Conservation (phyloP, 2,329 filamentous ascomycete species). For the Pyrenophora seminiperda region DNA sequence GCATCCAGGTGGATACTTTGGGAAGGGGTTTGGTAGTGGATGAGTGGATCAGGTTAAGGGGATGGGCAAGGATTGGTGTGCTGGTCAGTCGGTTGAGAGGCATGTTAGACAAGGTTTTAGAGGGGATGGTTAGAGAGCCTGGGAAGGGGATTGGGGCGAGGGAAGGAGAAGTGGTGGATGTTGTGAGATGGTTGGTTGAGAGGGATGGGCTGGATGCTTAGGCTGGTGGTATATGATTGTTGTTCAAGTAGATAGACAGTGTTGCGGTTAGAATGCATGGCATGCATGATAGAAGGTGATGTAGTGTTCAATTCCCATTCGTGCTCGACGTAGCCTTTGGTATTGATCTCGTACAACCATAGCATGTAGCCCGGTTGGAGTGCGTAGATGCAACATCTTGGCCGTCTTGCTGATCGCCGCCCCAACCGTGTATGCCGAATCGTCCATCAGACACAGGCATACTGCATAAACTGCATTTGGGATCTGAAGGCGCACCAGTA, state of each 20-base stretch:
- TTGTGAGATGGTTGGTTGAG: slow-evolving; percentile 82
- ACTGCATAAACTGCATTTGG: slow-evolving; percentile 69
- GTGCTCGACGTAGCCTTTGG: slow-evolving; percentile 15
- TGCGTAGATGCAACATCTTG: slow-evolving; percentile 30
- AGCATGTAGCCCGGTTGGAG: slow-evolving; percentile 59
- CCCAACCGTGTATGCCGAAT: slow-evolving; percentile 65
- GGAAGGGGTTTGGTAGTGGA: slow-evolving; percentile 88
- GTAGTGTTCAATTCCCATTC: slow-evolving; percentile 4
- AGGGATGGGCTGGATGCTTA: slow-evolving; percentile 78
- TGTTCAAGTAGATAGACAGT: not conserved
- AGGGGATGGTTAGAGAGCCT: slow-evolving; percentile 78
- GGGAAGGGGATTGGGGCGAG: slow-evolving; percentile 57
- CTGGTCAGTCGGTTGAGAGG: slow-evolving; percentile 79
- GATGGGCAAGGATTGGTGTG: slow-evolving; percentile 95
- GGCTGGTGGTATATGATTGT: not conserved
- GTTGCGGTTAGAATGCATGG: no score
- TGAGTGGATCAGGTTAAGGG: slow-evolving; percentile 83
- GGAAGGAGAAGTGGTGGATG: slow-evolving; percentile 69
- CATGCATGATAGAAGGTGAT: no score
- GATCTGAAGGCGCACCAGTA: slow-evolving; percentile 30
- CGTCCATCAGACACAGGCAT: slow-evolving; percentile 68
- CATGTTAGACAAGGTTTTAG: slow-evolving; percentile 85
- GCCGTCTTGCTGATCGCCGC: slow-evolving; percentile 60
- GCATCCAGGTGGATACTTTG: slow-evolving; percentile 82
- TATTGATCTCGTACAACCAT: slow-evolving; percentile 71